Base-by-base conservation (phyloP, 2,329 filamentous ascomycete species). In the Neophaeococcomyces aloes region DNA sequence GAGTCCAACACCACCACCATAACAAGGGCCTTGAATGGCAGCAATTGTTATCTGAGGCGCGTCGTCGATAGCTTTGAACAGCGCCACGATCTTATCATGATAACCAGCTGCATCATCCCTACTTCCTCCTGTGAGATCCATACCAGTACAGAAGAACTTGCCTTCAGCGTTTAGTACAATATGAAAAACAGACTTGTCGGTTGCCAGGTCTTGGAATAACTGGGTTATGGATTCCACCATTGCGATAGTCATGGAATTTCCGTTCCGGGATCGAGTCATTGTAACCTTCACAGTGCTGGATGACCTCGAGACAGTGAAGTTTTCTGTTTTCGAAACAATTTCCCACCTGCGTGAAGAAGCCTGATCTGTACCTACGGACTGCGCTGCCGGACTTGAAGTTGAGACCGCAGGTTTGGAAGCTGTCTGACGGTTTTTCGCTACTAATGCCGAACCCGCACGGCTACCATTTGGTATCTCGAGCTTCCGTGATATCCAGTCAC, bases 401-500 rank as follows among this genome's bases (percentile, higher is more conserved):
- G n/a, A n/a, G n/a, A n/a, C n/a, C n/a, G n/a, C n/a, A n/a, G n/a
- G n/a, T n/a, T n/a, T n/a, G n/a, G n/a, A n/a, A n/a, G n/a, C n/a
- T n/a, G 10, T 27, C 32, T 27, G 15, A 17, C 19, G 38, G n/a
- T 38, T 31, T 35, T 40, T 49, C 11, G 39, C 34, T 39, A 42
- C 44, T 29, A 49, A 17, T 29, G 79, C 81, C 60, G 71, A 79
- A 3, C 81, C 81, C n/a, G 82, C 79, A 33, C 71, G 74, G 55
- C 79, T 82, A 33, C 74, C 74, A 57, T 84, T 79, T 44, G 64
- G 57, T 64, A 75, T 75, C 35, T 76, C 76, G 54, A 86, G 65
- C 61, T 79, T 71, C 13, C 60, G 60, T 2, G 76, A 77, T 46
- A 87, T 85, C 83, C 83, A 87, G 11, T 72, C 67, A 0, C 85